Conservation (phyloP, 192 early-diverging fungal genomes). For the Geranomyces michiganensis region DNA sequence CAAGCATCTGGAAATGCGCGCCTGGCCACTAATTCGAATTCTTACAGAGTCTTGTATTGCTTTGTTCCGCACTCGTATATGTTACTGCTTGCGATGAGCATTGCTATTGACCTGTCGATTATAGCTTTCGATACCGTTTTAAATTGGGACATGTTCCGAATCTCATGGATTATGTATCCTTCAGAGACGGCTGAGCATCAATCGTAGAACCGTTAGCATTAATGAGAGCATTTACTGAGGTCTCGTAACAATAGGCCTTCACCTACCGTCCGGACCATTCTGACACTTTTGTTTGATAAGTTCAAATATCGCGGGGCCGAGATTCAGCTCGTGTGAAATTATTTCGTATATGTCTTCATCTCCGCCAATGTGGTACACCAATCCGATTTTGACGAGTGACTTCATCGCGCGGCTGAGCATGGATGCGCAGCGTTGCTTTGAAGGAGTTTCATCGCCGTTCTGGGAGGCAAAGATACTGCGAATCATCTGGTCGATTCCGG, state of each 20-base stretch:
- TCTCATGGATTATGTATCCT: neutral
- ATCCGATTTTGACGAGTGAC: slow-evolving; percentile 21
- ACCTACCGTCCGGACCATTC: neutral
- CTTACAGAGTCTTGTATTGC: neutral
- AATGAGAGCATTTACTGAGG: neutral
- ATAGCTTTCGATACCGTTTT: neutral
- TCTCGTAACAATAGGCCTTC: neutral
- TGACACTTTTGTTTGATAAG: slow-evolving; percentile 53
- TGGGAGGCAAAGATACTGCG: neutral
- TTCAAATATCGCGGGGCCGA: slow-evolving; percentile 18
- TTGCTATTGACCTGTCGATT: neutral
- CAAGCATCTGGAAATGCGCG: too few relatives aligned
- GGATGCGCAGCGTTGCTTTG: slow-evolving; percentile 9
- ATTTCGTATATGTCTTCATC: slow-evolving; percentile 26
- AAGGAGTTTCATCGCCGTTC: neutral
- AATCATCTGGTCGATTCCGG: neutral
- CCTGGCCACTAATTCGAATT: too few relatives aligned
- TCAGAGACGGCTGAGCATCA: slow-evolving; percentile 1
- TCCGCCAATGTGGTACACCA: slow-evolving; percentile 10
- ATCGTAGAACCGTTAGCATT: neutral
- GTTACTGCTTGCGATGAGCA: neutral
- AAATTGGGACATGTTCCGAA: neutral
- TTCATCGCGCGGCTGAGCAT: slow-evolving; percentile 5
- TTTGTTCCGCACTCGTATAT: slow-evolving; percentile 7
- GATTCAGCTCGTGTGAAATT: slow-evolving; percentile 24